Evolutionary conservation across 352 stramenopile species (phyloP).

Genomic region (Hyaloperonospora arabidopsidis): DNA sequence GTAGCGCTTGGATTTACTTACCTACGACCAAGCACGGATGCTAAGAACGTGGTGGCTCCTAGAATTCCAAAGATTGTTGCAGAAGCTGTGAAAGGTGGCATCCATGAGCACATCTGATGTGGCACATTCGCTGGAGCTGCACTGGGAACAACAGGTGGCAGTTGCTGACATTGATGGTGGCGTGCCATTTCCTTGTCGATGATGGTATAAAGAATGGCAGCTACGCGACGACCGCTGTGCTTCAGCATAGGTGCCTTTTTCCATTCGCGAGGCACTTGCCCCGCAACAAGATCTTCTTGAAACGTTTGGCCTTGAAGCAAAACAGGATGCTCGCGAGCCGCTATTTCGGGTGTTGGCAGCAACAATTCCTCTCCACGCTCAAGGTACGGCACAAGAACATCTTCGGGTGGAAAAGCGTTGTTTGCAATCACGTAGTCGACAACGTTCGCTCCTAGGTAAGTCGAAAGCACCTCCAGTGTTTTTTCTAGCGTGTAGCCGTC

Average conservation of each 20-base stretch:
- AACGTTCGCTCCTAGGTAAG: conserved; percentile 62
- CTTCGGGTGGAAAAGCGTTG: conserved; percentile 47
- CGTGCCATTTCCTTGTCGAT: conserved; percentile 76
- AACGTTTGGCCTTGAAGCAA: conserved; percentile 75
- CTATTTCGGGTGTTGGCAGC: conserved; percentile 56
- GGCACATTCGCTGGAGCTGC: conserved; percentile 1
- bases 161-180: conserved; percentile 23
- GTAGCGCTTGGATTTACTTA: neutral
- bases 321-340: conserved; percentile 44
- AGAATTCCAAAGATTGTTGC: conserved; percentile 20
- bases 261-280: conserved; percentile 50
- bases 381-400: conserved; percentile 55
- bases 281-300: conserved; percentile 45
- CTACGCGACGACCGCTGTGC: conserved; percentile 66
- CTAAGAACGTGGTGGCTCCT: conserved; percentile 20
- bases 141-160: neutral
- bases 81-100: conserved; percentile 10
- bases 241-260: conserved; percentile 83
- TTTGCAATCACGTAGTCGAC: conserved; percentile 86
- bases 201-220: conserved; percentile 79
- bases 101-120: conserved; percentile 5
- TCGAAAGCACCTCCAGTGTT: conserved; percentile 53
- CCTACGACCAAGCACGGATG: conserved; percentile 22
- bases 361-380: conserved; percentile 68
- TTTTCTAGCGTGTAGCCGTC: conserved; percentile 68